Base-by-base conservation (phyloP, 176 grass and related monocot genomes). In the Pontederia paniculata region DNA sequence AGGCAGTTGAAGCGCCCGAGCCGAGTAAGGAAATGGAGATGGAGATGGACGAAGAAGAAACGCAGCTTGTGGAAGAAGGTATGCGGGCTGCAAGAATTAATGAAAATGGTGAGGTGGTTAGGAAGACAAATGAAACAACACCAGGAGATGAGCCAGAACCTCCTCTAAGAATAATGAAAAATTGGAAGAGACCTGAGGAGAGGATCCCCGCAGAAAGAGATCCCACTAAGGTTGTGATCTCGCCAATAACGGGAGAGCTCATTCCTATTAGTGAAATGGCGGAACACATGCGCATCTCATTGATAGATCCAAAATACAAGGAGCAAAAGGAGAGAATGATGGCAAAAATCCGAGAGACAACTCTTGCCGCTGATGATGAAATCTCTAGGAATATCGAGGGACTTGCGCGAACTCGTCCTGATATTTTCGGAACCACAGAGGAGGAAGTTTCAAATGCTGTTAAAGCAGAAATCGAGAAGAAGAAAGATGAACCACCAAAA, bases 251-350 rank as follows among this genome's bases (percentile, higher is more conserved):
- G 44, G 80, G 80, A 21, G 93, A 98, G 60, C 75, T 91, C 10
- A 98, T 98, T 76, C 83, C 93, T 4, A 91, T 98, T 45, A 98
- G 79, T 13, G 93, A 98, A 77, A 98, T 98, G 93, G 93, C 79
- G 37, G 93, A 98, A 57, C 93, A 98, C 71, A 98, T 98, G 93
- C 82, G 93, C 12, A 98, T 98, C 42, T 98, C 93, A 18, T 84
- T 98, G 44, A 91, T 98, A 25, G 93, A 98, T 43, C 93, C 93
- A 1, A 98, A 98, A 64, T 98, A 98, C 48, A 98, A 98, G 77
- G 86, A 98, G 64, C 93, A 98, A 69, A 98, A 98, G 68, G 86
- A 88, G 64, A 84, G 86, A 70, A 98, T 98, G 93, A 70, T 98
- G 80, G 83, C 93, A 43, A 91, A 91, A 78, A 98, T 98, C 45